Conservation (phyloP, 805 yeast genomes). For the Yarrowia phangngaensis region DNA sequence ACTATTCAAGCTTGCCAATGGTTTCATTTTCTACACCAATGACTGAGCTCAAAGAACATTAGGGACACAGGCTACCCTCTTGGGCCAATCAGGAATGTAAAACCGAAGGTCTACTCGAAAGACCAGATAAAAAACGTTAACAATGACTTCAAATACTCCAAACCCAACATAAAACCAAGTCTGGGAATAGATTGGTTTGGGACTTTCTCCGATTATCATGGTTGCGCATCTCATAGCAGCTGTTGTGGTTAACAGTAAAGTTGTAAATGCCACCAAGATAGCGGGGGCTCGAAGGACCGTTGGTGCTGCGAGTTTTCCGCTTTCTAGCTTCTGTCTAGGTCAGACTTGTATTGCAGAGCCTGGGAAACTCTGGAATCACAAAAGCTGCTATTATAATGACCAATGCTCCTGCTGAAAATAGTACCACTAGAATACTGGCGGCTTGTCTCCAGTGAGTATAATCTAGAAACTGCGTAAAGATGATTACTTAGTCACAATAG, state of each 20-base stretch:
- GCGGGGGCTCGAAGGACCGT: constrained; percentile 1
- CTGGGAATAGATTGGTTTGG: constrained; percentile 9
- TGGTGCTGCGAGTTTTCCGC: constrained; percentile 14
- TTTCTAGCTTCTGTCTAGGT: constrained; percentile 2
- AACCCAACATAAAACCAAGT: constrained; percentile 57
- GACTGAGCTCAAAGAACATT: too few relatives aligned
- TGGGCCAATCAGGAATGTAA: constrained; percentile 69
- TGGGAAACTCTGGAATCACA: constrained; percentile 31
- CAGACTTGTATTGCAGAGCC: constrained; percentile 17
- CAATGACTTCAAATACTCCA: constrained; percentile 61
- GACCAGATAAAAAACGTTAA: constrained; percentile 53
- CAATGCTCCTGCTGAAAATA: constrained; percentile 55
- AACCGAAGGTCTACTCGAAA: constrained; percentile 72
- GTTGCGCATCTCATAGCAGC: constrained; percentile 17
- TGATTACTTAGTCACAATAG: too few relatives aligned
- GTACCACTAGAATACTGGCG: constrained; percentile 45
- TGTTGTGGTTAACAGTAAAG: constrained; percentile 3
- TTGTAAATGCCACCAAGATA: background rate
- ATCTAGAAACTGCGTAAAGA: constrained; percentile 54
- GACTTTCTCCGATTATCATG: constrained; percentile 7
- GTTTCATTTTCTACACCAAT: too few relatives aligned
- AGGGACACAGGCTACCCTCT: too few relatives aligned
- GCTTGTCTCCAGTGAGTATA: constrained; percentile 48
- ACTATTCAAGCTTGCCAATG: too few relatives aligned
- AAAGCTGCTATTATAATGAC: constrained; percentile 51